These are phyloP conservation scores for Cydonia oblonga DNA, from an alignment of 331 rosid species.

Conservation along the genomic window DNA sequence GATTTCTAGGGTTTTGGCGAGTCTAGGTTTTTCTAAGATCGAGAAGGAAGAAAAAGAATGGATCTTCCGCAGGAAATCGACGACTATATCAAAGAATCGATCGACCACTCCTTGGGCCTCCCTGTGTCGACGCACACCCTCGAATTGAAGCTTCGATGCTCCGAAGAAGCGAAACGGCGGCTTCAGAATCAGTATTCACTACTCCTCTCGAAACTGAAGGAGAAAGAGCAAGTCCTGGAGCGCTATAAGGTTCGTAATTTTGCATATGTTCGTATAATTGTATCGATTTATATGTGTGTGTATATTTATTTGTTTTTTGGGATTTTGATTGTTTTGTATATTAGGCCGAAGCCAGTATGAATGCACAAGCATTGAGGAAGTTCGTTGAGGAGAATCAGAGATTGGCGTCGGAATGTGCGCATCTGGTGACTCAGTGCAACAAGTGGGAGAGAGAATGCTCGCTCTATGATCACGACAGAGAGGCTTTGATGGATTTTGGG, in stretches of 20 bases:
- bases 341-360: conserved; percentile 67
- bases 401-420: conserved; percentile 52
- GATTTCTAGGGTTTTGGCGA: background rate
- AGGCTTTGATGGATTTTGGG: conserved; percentile 89
- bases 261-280: background rate
- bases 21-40: conserved; percentile 10
- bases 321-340: background rate
- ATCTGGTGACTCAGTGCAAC: conserved; percentile 38
- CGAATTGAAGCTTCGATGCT: conserved; percentile 48
- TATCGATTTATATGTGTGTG: background rate
- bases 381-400: conserved; percentile 75
- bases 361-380: conserved; percentile 73
- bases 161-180: conserved; percentile 39
- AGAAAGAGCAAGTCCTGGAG: conserved; percentile 50
- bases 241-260: conserved; percentile 39
- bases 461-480: conserved; percentile 73
- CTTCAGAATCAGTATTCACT: conserved; percentile 36
- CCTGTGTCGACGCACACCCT: conserved; percentile 51
- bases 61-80: conserved; percentile 46
- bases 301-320: background rate
- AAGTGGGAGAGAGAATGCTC: conserved; percentile 65
- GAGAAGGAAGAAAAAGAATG: conserved; percentile 21
- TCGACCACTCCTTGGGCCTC: conserved; percentile 55
- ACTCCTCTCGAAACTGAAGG: conserved; percentile 41
- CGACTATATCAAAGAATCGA: conserved; percentile 50